A percentile compares a stretch with the other conserved stretches of the same genome.
These are phyloP conservation scores for Claviceps citrina DNA, from an alignment of 2,329 filamentous ascomycete genomes.

Conservation along the genomic window DNA sequence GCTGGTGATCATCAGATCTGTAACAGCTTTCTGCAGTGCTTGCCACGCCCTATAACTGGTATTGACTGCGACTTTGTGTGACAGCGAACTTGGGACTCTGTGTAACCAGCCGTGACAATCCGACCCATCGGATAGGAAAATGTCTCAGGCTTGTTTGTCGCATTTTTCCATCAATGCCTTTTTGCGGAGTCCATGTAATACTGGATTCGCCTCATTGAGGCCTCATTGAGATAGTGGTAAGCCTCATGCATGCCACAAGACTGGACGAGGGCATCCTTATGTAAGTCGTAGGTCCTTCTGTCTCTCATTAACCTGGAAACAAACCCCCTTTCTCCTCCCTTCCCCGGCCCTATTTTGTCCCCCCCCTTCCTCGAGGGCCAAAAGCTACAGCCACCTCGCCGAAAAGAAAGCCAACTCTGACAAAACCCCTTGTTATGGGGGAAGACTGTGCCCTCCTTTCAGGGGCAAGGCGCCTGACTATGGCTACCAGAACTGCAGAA, in stretches of 20 bases:
- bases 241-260: background rate
- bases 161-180: background rate
- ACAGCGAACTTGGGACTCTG: background rate
- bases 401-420: background rate
- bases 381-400: background rate
- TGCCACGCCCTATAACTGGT: background rate
- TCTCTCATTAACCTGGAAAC: too few relatives aligned
- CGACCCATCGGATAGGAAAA: background rate
- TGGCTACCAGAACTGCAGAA: background rate
- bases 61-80: background rate
- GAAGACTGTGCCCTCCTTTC: background rate
- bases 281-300: too few relatives aligned
- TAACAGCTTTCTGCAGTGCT: background rate
- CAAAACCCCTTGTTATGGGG: background rate
- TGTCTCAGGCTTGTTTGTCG: slow-evolving; percentile 1
- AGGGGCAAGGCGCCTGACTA: background rate
- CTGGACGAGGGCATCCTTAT: background rate
- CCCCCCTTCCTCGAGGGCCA: background rate
- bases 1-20: background rate
- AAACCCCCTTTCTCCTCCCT: background rate
- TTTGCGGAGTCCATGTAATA: background rate
- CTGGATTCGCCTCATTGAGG: background rate
- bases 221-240: too few relatives aligned
- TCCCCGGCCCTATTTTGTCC: background rate
- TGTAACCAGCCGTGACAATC: background rate